Conservation (phyloP, 2,329 filamentous ascomycete species). For the Coniochaeta sp. region DNA sequence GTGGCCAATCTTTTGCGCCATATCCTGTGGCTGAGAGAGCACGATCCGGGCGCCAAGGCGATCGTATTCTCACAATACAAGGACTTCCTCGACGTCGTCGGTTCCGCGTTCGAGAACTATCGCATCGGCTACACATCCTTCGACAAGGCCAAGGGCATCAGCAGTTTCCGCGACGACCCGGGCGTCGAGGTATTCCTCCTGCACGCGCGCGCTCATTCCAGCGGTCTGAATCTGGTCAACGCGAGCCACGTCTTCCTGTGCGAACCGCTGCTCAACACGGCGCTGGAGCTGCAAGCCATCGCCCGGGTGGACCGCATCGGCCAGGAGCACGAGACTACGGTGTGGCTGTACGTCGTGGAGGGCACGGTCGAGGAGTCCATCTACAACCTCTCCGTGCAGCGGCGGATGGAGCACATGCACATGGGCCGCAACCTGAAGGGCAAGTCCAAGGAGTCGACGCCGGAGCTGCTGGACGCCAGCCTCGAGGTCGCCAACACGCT, state of each 20-base stretch:
- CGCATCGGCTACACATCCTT: constrained; percentile 69
- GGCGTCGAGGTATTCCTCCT: constrained; percentile 75
- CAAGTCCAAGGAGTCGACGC: constrained; percentile 15
- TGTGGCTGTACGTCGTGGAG: constrained; percentile 91
- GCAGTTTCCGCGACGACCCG: constrained; percentile 69
- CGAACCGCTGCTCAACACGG: constrained; percentile 88
- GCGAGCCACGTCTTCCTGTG: constrained; percentile 92
- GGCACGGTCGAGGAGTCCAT: constrained; percentile 90
- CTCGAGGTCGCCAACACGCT: constrained; percentile 80
- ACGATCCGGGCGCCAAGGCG: constrained; percentile 81
- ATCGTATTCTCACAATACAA: constrained; percentile 92
- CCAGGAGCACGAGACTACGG: constrained; percentile 77
- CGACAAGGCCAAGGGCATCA: constrained; percentile 59
- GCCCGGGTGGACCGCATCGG: constrained; percentile 93
- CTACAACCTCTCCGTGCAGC: constrained; percentile 74
- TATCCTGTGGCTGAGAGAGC: constrained; percentile 73
- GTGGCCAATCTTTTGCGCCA: constrained; percentile 79
- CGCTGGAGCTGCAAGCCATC: constrained; percentile 89
- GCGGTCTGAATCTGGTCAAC: constrained; percentile 84
- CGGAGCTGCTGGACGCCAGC: constrained; percentile 45
- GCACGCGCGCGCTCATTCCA: constrained; percentile 81
- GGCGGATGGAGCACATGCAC: constrained; percentile 78
- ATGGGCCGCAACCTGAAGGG: constrained; percentile 43
- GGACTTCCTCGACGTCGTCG: constrained; percentile 70
- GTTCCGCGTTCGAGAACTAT: constrained; percentile 60